A percentile compares a stretch with the other conserved stretches of the same genome.
Evolutionary conservation across 352 stramenopile genomes (phyloP).

Genomic region (Phytophthora fragariae): DNA sequence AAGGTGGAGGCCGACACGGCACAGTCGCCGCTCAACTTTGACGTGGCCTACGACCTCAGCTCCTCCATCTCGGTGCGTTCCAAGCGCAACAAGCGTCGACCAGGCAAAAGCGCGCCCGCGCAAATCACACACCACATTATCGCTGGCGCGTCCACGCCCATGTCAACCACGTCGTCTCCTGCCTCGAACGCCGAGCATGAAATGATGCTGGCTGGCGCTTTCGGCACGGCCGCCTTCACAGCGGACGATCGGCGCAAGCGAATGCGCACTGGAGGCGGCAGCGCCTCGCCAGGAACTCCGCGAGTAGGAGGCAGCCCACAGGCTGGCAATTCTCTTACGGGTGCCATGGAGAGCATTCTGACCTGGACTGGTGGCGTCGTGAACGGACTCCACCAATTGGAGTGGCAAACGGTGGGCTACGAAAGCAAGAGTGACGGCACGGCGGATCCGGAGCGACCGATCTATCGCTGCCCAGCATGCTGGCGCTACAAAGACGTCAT

Average conservation of each 20-base stretch:
- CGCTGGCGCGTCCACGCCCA: conserved; percentile 65
- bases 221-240: conserved; percentile 57
- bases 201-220: conserved; percentile 50
- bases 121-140: conserved; percentile 84
- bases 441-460: conserved; percentile 73
- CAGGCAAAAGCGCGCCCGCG: conserved; percentile 52
- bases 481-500: conserved; percentile 89
- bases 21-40: conserved; percentile 87
- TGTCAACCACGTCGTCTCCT: conserved; percentile 72
- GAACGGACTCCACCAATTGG: conserved; percentile 77
- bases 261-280: conserved; percentile 52
- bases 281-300: conserved; percentile 37
- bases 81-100: conserved; percentile 94
- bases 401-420: conserved; percentile 86
- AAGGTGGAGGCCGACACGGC: conserved; percentile 92
- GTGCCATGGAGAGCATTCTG: conserved; percentile 79
- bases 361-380: conserved; percentile 79
- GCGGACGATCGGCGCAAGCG: conserved; percentile 76
- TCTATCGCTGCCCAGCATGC: conserved; percentile 85
- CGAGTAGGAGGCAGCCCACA: conserved; percentile 39
- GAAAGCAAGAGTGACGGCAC: conserved; percentile 79
- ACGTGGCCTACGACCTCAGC: conserved; percentile 92
- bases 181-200: conserved; percentile 77
- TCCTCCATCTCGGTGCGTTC: conserved; percentile 94
- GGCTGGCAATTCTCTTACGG: conserved; percentile 54